Base-by-base conservation (phyloP, 164 flowering plant genomes). In the Tinospora cordifolia region DNA sequence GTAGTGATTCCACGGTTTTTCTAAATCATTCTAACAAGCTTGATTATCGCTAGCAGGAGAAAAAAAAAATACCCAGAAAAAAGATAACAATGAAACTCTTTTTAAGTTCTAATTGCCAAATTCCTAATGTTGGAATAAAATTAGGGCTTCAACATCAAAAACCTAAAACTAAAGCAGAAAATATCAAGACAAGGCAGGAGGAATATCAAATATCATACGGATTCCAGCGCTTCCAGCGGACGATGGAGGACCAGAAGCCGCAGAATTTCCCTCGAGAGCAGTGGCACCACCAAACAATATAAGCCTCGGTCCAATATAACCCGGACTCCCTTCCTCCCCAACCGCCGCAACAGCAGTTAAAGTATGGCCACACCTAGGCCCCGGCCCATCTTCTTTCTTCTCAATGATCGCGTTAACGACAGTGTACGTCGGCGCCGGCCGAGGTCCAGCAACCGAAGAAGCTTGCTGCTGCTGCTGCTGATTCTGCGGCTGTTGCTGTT, bases 241-340 rank as follows among this genome's bases (percentile, higher is more conserved):
- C 0, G 99, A 79, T 12, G 98, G 99, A 38, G 97, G 88, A 11
- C 98, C 97, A 0, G 97, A 74, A 26, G 88, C 87, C 0, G 91
- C 94, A 22, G 99, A 85, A 80, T 95, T 95, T 25, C 99, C 99
- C 74, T 95, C 99, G 0, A 95, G 87, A 0, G 98, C 98, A 2
- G 99, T 95, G 54, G 99, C 99, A 40, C 99, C 99, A 26, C 99
- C 99, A 54, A 95, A 95, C 40, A 95, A 73, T 47, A 95, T 90
- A 68, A 95, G 76, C 75, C 98, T 82, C 10, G 99, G 98, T 2
- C 98, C 99, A 72, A 95, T 84, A 65, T 86, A 91, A 2, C 90
- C 96, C 2, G 93, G 86, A 26, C 82, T 77, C 15, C 99, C 96
- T 71, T 95, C 99, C 79, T 92, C 99, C 39, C 98, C 99, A 34